Conservation (phyloP, 768 basidiomycete genomes). For the Suillus discolor region DNA sequence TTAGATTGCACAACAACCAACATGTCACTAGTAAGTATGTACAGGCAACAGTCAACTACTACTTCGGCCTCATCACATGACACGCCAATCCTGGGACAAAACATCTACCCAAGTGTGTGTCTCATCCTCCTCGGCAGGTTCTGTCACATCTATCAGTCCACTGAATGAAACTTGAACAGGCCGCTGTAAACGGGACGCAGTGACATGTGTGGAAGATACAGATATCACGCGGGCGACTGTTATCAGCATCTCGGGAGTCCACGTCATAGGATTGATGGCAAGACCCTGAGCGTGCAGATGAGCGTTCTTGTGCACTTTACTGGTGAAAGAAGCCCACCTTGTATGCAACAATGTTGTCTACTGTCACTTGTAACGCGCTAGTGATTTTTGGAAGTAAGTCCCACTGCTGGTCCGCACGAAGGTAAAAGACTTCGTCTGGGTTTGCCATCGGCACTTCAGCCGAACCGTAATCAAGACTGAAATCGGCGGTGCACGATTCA, state of each 20-base stretch:
- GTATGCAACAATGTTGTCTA: conserved; percentile 46
- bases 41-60: neutral
- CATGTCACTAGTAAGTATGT: neutral
- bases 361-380: conserved; percentile 26
- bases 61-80: conserved; percentile 28
- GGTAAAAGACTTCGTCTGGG: conserved; percentile 12
- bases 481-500: conserved; percentile 8
- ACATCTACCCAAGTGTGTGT: conserved; percentile 33
- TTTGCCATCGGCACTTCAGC: neutral
- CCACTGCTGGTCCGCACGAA: conserved; percentile 21
- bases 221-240: conserved; percentile 42
- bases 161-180: conserved; percentile 31
- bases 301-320: neutral
- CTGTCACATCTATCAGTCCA: conserved; percentile 19
- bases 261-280: conserved; percentile 58
- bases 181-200: conserved; percentile 17
- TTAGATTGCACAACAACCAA: neutral
- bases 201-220: conserved; percentile 21
- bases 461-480: conserved; percentile 21
- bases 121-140: conserved; percentile 25
- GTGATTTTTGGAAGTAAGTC: conserved; percentile 23
- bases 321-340: conserved; percentile 39
- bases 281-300: conserved; percentile 44
- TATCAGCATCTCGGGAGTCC: conserved; percentile 60
- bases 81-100: conserved; percentile 31